Conservation (phyloP, 805 yeast species). For the Metschnikowia aberdeeniae region DNA sequence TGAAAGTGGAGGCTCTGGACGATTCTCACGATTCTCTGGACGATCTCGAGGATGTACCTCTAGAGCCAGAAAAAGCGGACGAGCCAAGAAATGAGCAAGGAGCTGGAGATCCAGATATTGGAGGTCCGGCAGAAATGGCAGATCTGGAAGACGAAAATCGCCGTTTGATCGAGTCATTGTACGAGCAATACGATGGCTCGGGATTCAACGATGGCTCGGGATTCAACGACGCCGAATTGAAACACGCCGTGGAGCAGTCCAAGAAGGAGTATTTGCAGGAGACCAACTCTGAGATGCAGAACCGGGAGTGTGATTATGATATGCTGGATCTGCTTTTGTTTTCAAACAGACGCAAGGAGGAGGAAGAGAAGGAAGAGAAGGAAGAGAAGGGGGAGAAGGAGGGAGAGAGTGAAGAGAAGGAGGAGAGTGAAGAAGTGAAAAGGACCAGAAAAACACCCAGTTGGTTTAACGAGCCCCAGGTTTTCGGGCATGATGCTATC, state of each 20-base stretch:
- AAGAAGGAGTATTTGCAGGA: constrained; percentile 34
- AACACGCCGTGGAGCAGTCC: constrained; percentile 46
- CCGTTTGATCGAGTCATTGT: constrained; percentile 36
- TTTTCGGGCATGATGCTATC: constrained; percentile 5
- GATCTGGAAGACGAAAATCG: constrained; percentile 26
- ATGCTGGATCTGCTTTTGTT: neutral
- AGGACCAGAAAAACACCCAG: constrained; percentile 19
- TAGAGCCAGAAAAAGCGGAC: constrained; percentile 8
- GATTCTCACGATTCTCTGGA: constrained; percentile 21
- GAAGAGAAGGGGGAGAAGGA: constrained; percentile 2
- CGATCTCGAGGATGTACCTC: constrained; percentile 24
- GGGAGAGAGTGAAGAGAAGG: neutral
- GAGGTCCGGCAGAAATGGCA: neutral
- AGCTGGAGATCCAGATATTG: neutral
- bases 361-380: constrained; percentile 24
- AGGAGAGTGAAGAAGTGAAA: neutral
- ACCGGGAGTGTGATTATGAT: neutral
- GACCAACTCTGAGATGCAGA: neutral
- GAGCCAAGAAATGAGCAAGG: neutral
- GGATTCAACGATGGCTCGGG: constrained; percentile 23
- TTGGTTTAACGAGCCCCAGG: constrained; percentile 22
- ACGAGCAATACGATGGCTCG: constrained; percentile 24
- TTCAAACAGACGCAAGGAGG: neutral
- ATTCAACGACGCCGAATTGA: constrained; percentile 37
- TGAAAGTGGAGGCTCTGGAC: constrained; percentile 5